Evolutionary conservation across 768 basidiomycete genomes (phyloP).

Genomic region (Strobilomyces confusus): DNA sequence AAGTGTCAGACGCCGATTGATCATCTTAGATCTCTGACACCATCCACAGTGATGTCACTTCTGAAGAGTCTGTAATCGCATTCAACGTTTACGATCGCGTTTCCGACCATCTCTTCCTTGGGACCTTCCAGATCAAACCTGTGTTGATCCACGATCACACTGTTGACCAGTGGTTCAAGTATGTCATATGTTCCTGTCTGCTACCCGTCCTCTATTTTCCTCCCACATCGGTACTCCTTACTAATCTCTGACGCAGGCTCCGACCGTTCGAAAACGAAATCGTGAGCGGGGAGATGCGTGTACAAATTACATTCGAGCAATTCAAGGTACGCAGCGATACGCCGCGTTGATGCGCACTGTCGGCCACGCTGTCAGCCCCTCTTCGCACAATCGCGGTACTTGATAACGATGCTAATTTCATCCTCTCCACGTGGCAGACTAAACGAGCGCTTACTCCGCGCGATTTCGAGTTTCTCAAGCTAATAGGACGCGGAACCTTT

Average conservation of each 20-base stretch:
- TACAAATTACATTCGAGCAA: slow-evolving; percentile 92
- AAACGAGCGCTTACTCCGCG: slow-evolving; percentile 86
- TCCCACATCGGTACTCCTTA: slow-evolving; percentile 8
- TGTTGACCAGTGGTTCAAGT: slow-evolving; percentile 98
- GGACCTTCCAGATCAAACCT: slow-evolving; percentile 88
- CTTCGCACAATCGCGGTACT: slow-evolving; percentile 23
- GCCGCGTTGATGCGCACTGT: slow-evolving; percentile 22
- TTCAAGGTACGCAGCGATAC: slow-evolving; percentile 55
- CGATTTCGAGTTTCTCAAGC: slow-evolving; percentile 98
- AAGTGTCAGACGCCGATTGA: slow-evolving; percentile 35
- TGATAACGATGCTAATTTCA: slow-evolving; percentile 17
- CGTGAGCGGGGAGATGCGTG: slow-evolving; percentile 89
- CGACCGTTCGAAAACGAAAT: slow-evolving; percentile 72
- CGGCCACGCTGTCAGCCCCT: slow-evolving; percentile 21
- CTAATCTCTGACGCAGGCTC: slow-evolving; percentile 45
- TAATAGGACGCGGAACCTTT: slow-evolving; percentile 97
- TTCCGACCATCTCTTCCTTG: slow-evolving; percentile 84
- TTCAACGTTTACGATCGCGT: slow-evolving; percentile 91
- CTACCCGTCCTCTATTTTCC: slow-evolving; percentile 8
- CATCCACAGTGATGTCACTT: slow-evolving; percentile 82
- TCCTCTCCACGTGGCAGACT: slow-evolving; percentile 45
- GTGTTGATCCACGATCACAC: slow-evolving; percentile 88
- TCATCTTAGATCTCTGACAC: slow-evolving; percentile 17
- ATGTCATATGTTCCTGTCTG: slow-evolving; percentile 34
- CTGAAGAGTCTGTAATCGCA: slow-evolving; percentile 75